Evolutionary conservation across 768 basidiomycete species (phyloP).

Genomic region (Mycena crocata): DNA sequence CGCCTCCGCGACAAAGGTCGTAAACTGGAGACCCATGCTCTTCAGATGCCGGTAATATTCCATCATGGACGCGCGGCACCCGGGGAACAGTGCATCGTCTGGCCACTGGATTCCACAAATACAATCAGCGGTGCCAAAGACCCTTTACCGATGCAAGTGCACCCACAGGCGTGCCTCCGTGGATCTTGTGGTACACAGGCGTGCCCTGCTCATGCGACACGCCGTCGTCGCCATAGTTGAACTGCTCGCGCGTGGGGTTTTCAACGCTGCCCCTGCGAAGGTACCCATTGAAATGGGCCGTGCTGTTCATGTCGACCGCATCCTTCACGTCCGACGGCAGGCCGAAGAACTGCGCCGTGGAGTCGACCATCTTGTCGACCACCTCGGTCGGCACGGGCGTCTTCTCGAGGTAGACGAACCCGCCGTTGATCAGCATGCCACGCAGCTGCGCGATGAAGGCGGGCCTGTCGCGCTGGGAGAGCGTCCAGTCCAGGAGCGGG

Average conservation of each 20-base stretch:
- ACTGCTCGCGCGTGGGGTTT: slow-evolving; percentile 33
- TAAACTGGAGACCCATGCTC: slow-evolving; percentile 24
- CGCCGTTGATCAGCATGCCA: slow-evolving; percentile 63
- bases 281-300: slow-evolving; percentile 68
- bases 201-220: slow-evolving; percentile 7
- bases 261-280: slow-evolving; percentile 37
- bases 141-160: not conserved
- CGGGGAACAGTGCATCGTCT: slow-evolving; percentile 27
- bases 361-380: slow-evolving; percentile 53
- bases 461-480: slow-evolving; percentile 21
- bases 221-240: slow-evolving; percentile 29
- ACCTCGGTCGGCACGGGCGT: slow-evolving; percentile 53
- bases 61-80: slow-evolving; percentile 21
- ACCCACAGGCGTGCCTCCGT: slow-evolving; percentile 26
- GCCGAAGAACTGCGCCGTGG: slow-evolving; percentile 61
- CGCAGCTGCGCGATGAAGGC: slow-evolving; percentile 60
- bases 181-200: slow-evolving; percentile 27
- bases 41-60: slow-evolving; percentile 27
- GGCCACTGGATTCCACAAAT: slow-evolving; percentile 18
- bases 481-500: slow-evolving; percentile 28
- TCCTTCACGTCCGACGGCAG: slow-evolving; percentile 60
- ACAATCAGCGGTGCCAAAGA: not conserved
- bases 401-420: slow-evolving; percentile 65
- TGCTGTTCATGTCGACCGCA: slow-evolving; percentile 58
- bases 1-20: slow-evolving; percentile 25